A percentile compares a stretch with the other conserved stretches of the same genome.
Conservation (phyloP, 768 basidiomycete genomes). For the Flagelloscypha sp. region DNA sequence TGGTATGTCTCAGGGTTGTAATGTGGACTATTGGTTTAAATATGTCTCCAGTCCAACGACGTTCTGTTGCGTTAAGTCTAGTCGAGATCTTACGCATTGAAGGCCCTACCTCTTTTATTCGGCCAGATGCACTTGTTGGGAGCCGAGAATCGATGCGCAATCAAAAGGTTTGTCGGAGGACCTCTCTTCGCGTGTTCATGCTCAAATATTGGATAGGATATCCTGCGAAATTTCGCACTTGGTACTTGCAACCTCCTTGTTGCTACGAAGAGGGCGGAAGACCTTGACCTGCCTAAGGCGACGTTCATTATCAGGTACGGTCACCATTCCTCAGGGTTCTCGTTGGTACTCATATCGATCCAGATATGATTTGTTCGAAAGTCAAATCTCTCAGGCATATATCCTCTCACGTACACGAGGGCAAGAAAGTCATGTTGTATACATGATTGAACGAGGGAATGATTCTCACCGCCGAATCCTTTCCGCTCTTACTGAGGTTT, state of each 20-base stretch:
- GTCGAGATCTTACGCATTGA: conserved; percentile 48
- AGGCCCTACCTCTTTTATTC: conserved; percentile 44
- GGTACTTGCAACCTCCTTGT: conserved; percentile 62
- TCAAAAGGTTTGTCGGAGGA: conserved; percentile 17
- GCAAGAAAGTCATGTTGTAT: conserved; percentile 44
- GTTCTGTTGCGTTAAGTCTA: conserved; percentile 48
- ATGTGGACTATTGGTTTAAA: conserved; percentile 6
- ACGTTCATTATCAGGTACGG: conserved; percentile 56
- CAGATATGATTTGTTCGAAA: conserved; percentile 57
- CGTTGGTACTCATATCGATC: conserved; percentile 4
- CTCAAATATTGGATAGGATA: conserved; percentile 25
- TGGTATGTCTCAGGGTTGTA: conserved; percentile 32
- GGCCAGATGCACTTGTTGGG: conserved; percentile 41
- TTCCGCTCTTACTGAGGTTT: conserved; percentile 30
- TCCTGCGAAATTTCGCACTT: conserved; percentile 38
- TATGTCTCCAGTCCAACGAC: conserved; percentile 38
- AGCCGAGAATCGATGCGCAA: conserved; percentile 23
- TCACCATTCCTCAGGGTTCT: not conserved
- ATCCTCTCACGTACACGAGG: conserved; percentile 40
- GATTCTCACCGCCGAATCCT: conserved; percentile 47
- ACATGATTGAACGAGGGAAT: conserved; percentile 56
- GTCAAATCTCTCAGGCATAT: conserved; percentile 52
- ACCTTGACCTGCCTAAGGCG: conserved; percentile 49
- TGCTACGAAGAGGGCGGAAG: conserved; percentile 49
- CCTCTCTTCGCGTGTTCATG: not conserved